Percentiles rank a stretch among this genome's conserved stretches.
These are phyloP conservation scores for Ambrosia trifida DNA, from an alignment of 129 eudicot genomes.

Conservation along the genomic window DNA sequence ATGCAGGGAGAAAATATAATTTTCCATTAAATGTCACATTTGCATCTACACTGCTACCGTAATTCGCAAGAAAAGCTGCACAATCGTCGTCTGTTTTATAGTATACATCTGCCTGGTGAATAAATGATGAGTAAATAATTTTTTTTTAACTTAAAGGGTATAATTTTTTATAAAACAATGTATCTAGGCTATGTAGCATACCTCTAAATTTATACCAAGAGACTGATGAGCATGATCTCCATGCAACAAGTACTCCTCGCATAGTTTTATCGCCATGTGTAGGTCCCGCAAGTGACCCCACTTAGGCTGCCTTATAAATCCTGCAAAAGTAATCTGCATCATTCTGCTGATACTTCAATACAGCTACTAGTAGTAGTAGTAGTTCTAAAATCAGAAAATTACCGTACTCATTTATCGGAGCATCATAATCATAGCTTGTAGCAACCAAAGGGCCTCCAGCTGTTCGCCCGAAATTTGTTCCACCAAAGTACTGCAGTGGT, in stretches of 20 bases:
- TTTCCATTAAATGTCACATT: constrained; percentile 66
- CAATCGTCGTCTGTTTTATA: constrained; percentile 55
- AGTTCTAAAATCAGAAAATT: constrained; percentile 21
- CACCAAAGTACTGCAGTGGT: constrained; percentile 68
- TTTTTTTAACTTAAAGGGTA: no score
- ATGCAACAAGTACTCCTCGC: constrained; percentile 67
- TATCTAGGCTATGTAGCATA: constrained; percentile 20
- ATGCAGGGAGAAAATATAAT: constrained; percentile 74
- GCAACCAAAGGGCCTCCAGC: constrained; percentile 88
- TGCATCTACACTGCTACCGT: constrained; percentile 54
- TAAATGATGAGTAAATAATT: neutral
- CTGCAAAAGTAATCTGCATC: constrained; percentile 36
- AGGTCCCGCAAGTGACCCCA: constrained; percentile 82
- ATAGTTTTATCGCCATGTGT: constrained; percentile 67
- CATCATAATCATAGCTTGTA: constrained; percentile 90
- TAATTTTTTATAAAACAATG: neutral
- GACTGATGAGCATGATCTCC: constrained; percentile 51
- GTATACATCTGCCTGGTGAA: constrained; percentile 71
- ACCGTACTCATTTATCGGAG: constrained; percentile 86
- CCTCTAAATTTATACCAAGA: constrained; percentile 77
- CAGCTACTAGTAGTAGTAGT: neutral
- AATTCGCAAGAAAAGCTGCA: constrained; percentile 85
- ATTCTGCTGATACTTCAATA: constrained; percentile 4
- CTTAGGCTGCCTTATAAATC: constrained; percentile 68
- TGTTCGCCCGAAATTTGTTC: constrained; percentile 84